Conservation (phyloP, 768 basidiomycete genomes). For the Lentinula aciculospora region DNA sequence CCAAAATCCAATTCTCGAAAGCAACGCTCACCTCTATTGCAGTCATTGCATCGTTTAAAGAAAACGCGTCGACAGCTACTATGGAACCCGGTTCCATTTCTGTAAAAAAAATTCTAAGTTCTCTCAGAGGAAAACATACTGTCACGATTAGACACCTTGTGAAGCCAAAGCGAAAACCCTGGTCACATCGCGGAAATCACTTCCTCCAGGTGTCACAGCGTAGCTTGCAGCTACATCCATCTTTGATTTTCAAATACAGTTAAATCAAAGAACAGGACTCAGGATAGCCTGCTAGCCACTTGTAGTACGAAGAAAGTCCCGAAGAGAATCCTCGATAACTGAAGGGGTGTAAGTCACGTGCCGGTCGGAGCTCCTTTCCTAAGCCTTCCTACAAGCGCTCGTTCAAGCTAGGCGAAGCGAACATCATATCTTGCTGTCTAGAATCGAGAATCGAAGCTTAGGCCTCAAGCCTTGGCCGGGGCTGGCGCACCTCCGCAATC, state of each 20-base stretch:
- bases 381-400: too few relatives aligned
- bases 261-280: too few relatives aligned
- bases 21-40: conserved; percentile 65
- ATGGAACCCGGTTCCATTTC: conserved; percentile 63
- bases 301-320: too few relatives aligned
- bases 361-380: too few relatives aligned
- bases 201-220: conserved; percentile 45
- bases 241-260: conserved; percentile 11
- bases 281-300: too few relatives aligned
- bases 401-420: too few relatives aligned
- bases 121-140: conserved; percentile 3
- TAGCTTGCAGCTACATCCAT: not conserved
- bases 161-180: conserved; percentile 54
- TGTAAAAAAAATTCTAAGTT: conserved; percentile 10
- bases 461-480: too few relatives aligned
- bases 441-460: too few relatives aligned
- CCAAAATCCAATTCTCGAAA: conserved; percentile 5
- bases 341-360: too few relatives aligned
- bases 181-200: conserved; percentile 61
- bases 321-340: too few relatives aligned
- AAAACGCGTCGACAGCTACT: conserved; percentile 63
- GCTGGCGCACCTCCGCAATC: too few relatives aligned
- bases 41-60: conserved; percentile 88
- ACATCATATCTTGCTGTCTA: too few relatives aligned
- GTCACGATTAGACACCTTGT: conserved; percentile 39